Conservation (phyloP, 306 rosid species). For the Castanea crenata region DNA sequence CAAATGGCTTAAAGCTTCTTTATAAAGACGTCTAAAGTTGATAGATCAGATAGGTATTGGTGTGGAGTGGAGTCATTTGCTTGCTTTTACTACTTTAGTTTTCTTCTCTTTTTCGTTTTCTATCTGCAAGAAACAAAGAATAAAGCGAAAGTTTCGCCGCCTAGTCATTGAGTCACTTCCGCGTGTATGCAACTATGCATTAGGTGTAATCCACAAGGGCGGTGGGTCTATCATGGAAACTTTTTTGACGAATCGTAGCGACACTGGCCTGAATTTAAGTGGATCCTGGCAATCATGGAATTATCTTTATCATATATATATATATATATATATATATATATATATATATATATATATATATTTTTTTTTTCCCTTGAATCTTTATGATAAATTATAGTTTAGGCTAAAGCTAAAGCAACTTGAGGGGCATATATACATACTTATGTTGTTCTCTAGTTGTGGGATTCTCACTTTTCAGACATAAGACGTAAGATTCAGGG, state of each 20-base stretch:
- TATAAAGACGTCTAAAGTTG: constrained; percentile 41
- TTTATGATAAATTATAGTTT: no score
- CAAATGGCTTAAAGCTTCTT: constrained; percentile 23
- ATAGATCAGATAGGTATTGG: background rate
- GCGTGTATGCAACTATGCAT: constrained; percentile 26
- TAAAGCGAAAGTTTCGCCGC: constrained; percentile 9
- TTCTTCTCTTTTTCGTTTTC: background rate
- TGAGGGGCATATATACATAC: no score
- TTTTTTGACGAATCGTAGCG: background rate
- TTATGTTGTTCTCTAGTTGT: no score
- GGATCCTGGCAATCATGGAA: no score
- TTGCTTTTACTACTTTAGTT: background rate
- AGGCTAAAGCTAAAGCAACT: no score
- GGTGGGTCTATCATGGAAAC: constrained; percentile 19
- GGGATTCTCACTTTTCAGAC: no score
- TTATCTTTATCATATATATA: no score
- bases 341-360: no score
- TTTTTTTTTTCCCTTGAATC: no score
- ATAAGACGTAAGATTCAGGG: no score
- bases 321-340: no score
- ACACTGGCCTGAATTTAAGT: no score
- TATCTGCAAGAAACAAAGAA: constrained; percentile 22
- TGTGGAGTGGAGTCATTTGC: constrained; percentile 1
- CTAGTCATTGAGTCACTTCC: constrained; percentile 26
- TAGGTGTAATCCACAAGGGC: constrained; percentile 25